Percentiles rank a stretch among this genome's conserved stretches.
Conservation (phyloP, 495 filamentous ascomycete genomes). For the Astrocystis sublimbata region DNA sequence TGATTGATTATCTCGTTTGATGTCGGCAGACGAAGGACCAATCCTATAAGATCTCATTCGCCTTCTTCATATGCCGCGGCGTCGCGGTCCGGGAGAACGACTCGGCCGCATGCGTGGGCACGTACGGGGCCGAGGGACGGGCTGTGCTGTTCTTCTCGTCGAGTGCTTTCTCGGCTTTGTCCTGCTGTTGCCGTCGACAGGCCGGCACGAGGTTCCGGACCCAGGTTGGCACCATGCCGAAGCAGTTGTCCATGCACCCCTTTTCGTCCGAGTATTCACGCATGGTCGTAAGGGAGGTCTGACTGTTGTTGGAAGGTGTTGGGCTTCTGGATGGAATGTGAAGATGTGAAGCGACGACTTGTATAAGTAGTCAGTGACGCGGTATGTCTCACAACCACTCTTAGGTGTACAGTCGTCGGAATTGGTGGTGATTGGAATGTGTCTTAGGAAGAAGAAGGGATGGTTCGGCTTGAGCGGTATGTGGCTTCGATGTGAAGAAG, state of each 20-base stretch:
- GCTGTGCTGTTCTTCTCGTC: not conserved
- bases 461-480: not conserved
- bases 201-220: not conserved
- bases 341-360: not conserved
- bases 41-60: constrained; percentile 36
- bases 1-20: too few relatives aligned
- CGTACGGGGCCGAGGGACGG: constrained; percentile 17
- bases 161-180: too few relatives aligned
- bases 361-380: not conserved
- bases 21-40: not conserved
- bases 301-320: not conserved
- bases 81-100: constrained; percentile 47
- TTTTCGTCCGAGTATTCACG: not conserved
- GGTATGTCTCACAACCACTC: not conserved
- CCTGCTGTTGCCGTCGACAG: not conserved
- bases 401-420: not conserved
- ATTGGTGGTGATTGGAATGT: not conserved
- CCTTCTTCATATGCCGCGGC: constrained; percentile 35
- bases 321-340: not conserved
- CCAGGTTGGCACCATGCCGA: not conserved
- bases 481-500: not conserved
- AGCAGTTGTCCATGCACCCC: not conserved
- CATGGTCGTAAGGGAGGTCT: not conserved
- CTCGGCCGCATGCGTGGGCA: constrained; percentile 42
- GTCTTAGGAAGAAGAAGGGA: not conserved